Evolutionary conservation across 1,284 basidiomycete species (phyloP).

Genomic region (Irpex lacteus): DNA sequence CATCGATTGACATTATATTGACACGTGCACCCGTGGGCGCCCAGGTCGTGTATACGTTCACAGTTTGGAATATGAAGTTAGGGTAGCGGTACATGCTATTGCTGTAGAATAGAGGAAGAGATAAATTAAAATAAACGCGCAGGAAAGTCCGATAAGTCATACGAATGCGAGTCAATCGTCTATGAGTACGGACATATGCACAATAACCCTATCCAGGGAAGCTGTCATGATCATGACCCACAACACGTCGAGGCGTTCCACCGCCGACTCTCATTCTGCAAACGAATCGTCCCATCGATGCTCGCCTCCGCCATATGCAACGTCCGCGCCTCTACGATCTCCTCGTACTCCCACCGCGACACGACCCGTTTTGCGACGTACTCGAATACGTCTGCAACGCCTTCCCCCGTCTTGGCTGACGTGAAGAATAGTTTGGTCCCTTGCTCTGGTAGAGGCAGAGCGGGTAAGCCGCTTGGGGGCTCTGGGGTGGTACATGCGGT

Average conservation of each 20-base stretch:
- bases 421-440: slow-evolving; percentile 68
- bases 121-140: no score
- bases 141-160: no score
- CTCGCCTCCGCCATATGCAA: slow-evolving; percentile 26
- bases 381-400: slow-evolving; percentile 67
- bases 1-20: no score
- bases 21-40: no score
- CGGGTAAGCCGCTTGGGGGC: slow-evolving; percentile 17
- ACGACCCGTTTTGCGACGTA: slow-evolving; percentile 63
- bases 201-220: neutral
- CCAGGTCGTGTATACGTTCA: no score
- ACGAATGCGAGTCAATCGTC: no score
- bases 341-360: slow-evolving; percentile 60
- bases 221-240: slow-evolving; percentile 12
- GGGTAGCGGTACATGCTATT: no score
- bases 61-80: no score
- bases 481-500: slow-evolving; percentile 23
- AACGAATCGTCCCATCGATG: slow-evolving; percentile 19
- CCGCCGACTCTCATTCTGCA: slow-evolving; percentile 12
- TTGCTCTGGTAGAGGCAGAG: slow-evolving; percentile 34
- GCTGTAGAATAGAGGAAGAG: no score
- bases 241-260: slow-evolving; percentile 20
- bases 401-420: slow-evolving; percentile 70
- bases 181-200: neutral
- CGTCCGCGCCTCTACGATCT: slow-evolving; percentile 35